A percentile compares a stretch with the other conserved stretches of the same genome.
Conservation (phyloP, 176 grass and related monocot genomes). For the Carex myosuroides region DNA sequence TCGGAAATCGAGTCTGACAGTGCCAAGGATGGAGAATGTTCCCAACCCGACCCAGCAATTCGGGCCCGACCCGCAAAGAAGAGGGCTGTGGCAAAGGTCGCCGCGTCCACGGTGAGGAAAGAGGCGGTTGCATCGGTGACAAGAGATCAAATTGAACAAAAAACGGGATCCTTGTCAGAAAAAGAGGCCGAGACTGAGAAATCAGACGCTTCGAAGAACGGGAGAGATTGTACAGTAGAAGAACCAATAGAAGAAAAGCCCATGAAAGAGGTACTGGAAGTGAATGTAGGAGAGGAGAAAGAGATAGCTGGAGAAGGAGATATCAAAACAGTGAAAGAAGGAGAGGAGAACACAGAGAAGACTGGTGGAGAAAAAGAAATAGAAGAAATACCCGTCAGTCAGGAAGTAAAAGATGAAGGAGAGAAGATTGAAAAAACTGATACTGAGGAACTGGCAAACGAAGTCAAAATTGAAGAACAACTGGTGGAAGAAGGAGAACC, state of each 20-base stretch:
- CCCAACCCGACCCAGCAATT: not conserved
- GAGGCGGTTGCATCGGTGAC: not conserved
- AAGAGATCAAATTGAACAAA: slow-evolving; percentile 1
- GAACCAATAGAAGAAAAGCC: slow-evolving; percentile 4
- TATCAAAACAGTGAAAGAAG: slow-evolving; percentile 6
- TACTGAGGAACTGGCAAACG: not conserved
- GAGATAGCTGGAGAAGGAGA: not conserved
- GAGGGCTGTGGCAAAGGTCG: not conserved
- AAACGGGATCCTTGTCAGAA: not conserved
- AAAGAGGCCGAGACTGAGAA: not conserved
- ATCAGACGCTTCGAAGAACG: not conserved
- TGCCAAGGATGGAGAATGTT: not conserved
- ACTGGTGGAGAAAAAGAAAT: not conserved
- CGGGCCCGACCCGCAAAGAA: not conserved
- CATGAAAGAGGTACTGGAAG: not conserved
- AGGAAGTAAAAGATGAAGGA: not conserved
- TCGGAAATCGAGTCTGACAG: not conserved
- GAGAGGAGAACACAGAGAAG: not conserved
- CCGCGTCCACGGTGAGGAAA: not conserved
- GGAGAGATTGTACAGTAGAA: not conserved
- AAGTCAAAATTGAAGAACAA: not conserved
- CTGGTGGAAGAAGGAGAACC: not conserved
- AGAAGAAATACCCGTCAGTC: not conserved
- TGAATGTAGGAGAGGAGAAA: not conserved
- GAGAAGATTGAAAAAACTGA: slow-evolving; percentile 20